Percentiles rank a stretch among this genome's conserved stretches.
Conservation (phyloP, 2,329 filamentous ascomycete species). For the Microcyclospora tardicrescens region DNA sequence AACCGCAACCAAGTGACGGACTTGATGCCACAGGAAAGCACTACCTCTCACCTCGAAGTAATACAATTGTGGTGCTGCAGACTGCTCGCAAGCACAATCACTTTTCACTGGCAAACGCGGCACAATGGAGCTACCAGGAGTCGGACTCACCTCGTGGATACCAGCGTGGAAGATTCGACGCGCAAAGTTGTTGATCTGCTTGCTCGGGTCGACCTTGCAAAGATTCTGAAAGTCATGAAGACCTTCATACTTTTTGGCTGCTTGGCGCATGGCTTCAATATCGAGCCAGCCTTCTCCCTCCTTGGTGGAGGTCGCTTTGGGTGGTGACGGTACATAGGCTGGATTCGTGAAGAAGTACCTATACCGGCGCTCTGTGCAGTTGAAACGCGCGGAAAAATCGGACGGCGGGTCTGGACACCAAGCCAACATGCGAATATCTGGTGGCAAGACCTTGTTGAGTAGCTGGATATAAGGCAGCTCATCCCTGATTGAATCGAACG, state of each 20-base stretch:
- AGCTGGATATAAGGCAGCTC: conserved; percentile 75
- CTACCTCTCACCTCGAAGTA: conserved; percentile 79
- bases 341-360: conserved; percentile 98
- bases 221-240: conserved; percentile 92
- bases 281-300: conserved; percentile 62
- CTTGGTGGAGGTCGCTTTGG: neutral
- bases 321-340: conserved; percentile 57
- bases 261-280: conserved; percentile 72
- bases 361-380: conserved; percentile 81
- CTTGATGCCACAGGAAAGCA: conserved; percentile 96
- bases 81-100: neutral
- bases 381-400: conserved; percentile 82
- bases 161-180: conserved; percentile 68
- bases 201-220: conserved; percentile 82
- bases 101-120: neutral
- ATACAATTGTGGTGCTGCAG: conserved; percentile 53
- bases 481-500: conserved; percentile 56
- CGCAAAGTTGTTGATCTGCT: conserved; percentile 76
- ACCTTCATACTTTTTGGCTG: conserved; percentile 68
- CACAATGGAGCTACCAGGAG: neutral
- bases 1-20: conserved; percentile 82
- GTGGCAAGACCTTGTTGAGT: conserved; percentile 75
- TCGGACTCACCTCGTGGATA: conserved; percentile 51
- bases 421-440: conserved; percentile 79
- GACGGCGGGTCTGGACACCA: conserved; percentile 78